Conservation (phyloP, 345 rosid genomes). For the Eucalyptus rudis region DNA sequence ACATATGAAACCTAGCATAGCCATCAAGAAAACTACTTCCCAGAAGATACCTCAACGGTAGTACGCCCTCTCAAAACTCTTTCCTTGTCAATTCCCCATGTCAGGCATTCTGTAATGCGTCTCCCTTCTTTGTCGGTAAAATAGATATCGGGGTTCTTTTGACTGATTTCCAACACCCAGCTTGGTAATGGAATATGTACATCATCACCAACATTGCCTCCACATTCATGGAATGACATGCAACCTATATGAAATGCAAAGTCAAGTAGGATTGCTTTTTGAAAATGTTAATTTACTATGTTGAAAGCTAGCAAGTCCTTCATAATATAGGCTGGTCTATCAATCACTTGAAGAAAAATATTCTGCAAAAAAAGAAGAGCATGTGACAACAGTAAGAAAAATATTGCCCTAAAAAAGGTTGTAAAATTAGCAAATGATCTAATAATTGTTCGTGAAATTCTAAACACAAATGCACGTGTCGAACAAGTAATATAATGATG, state of each 20-base stretch:
- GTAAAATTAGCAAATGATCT: not conserved
- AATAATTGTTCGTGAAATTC: not conserved
- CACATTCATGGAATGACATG: conserved; percentile 94
- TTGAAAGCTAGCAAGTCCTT: not conserved
- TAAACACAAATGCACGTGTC: too few relatives aligned
- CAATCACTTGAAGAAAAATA: not conserved
- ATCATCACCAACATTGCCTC: conserved; percentile 96
- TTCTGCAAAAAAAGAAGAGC: not conserved
- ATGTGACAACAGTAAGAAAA: not conserved
- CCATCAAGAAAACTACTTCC: not conserved
- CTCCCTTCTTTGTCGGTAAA: conserved; percentile 72
- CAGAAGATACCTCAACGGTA: conserved; percentile 64
- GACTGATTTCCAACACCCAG: conserved; percentile 67
- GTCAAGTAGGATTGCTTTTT: not conserved
- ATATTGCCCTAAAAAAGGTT: not conserved
- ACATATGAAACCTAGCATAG: not conserved
- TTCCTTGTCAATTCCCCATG: conserved; percentile 94
- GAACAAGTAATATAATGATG: too few relatives aligned
- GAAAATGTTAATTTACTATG: not conserved
- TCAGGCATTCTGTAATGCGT: conserved; percentile 67
- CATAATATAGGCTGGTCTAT: not conserved
- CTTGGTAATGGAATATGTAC: conserved; percentile 67
- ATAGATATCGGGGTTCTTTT: conserved; percentile 71
- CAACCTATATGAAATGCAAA: conserved; percentile 35
- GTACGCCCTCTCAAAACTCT: conserved; percentile 79